phyloP scores from a whole-genome alignment of 768 basidiomycete species.

The Xerocomellus amylosporus region DNA sequence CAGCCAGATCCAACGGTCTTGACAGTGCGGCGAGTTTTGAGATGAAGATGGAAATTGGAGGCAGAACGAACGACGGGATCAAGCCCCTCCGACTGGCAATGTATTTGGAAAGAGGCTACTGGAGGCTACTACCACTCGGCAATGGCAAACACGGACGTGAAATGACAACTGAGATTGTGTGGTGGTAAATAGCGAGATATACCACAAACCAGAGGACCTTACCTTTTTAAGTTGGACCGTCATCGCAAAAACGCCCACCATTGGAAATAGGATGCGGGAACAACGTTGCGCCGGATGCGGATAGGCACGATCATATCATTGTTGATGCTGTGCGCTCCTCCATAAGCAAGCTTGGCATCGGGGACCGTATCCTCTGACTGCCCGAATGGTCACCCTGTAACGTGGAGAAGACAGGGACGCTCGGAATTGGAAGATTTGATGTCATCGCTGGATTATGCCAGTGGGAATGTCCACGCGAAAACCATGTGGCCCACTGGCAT shows the following conservation, averaged over 20 bases:
- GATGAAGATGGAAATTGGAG: not conserved
- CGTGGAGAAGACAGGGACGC: slow-evolving; percentile 9
- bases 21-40: not conserved
- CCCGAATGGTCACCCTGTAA: slow-evolving; percentile 2
- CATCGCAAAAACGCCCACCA: slow-evolving; percentile 1
- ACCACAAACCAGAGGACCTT: not conserved
- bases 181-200: slow-evolving; percentile 5
- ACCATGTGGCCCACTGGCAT: slow-evolving; percentile 6
- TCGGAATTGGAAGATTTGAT: slow-evolving; percentile 18
- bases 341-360: slow-evolving; percentile 3
- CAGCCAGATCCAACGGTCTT: not conserved
- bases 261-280: slow-evolving; percentile 11
- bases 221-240: slow-evolving; percentile 16
- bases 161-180: not conserved
- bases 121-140: not conserved
- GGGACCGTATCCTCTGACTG: not conserved
- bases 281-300: slow-evolving; percentile 6
- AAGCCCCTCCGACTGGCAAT: not conserved
- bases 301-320: slow-evolving; percentile 19
- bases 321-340: not conserved
- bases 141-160: not conserved
- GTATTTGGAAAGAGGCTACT: not conserved
- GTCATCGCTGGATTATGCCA: slow-evolving; percentile 9
- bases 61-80: not conserved
- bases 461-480: slow-evolving; percentile 16